Conservation (phyloP, 106 monocot genomes). For the Alisma plantagoaquatica region DNA sequence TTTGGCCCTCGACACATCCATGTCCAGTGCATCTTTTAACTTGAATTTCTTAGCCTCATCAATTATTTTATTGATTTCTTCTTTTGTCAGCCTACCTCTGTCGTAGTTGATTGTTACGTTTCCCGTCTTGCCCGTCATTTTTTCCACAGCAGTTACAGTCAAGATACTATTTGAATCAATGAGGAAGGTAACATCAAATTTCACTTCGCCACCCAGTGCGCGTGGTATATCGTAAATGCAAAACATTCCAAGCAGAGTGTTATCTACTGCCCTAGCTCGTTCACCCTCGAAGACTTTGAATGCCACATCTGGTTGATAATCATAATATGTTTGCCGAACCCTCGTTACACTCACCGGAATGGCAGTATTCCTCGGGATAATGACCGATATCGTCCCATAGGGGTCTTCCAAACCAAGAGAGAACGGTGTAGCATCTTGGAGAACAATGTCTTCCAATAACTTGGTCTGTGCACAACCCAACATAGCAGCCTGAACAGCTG, state of each 20-base stretch:
- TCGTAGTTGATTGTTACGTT: constrained; percentile 7
- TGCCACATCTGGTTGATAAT: constrained; percentile 42
- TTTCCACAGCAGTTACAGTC: constrained; percentile 54
- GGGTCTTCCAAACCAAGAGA: constrained; percentile 2
- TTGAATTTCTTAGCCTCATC: constrained; percentile 23
- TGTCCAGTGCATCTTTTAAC: constrained; percentile 33
- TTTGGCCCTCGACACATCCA: no score
- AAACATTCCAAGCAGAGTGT: constrained; percentile 38
- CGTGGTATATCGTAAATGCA: constrained; percentile 51
- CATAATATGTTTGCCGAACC: constrained; percentile 39
- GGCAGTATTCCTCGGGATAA: constrained; percentile 40
- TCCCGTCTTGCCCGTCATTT: constrained; percentile 35
- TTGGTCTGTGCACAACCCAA: constrained; percentile 18
- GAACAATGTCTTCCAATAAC: constrained; percentile 31
- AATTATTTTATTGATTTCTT: constrained; percentile 5
- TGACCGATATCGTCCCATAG: no score
- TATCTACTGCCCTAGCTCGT: constrained; percentile 3
- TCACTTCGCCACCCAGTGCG: constrained; percentile 39
- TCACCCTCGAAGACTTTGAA: constrained; percentile 44
- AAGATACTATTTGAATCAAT: constrained; percentile 59
- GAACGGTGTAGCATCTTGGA: constrained; percentile 26
- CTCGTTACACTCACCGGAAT: constrained; percentile 50
- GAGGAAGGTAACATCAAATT: constrained; percentile 48
- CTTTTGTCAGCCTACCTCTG: no score
- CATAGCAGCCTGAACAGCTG: constrained; percentile 12